Evolutionary conservation across 768 basidiomycete genomes (phyloP).

Genomic region (Cyclocybe aegerita): DNA sequence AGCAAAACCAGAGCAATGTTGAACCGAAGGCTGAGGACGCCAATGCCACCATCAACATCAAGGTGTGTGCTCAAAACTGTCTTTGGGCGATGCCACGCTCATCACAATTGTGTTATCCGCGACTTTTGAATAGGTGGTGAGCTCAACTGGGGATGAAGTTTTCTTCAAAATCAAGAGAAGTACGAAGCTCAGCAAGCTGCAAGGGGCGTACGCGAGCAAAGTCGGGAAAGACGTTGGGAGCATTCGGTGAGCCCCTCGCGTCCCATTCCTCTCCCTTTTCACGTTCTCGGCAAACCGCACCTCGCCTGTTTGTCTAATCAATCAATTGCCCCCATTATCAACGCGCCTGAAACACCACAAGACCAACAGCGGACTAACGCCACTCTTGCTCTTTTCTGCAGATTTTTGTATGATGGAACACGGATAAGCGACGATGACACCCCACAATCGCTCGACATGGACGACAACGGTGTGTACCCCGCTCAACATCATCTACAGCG

Average conservation of each 20-base stretch:
- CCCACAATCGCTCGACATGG: constrained; percentile 82
- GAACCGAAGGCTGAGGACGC: constrained; percentile 58
- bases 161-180: constrained; percentile 97
- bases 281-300: constrained; percentile 3
- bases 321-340: constrained; percentile 1
- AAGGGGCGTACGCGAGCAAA: constrained; percentile 89
- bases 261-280: constrained; percentile 1
- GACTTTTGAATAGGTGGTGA: constrained; percentile 56
- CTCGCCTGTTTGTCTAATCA: neutral
- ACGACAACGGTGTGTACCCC: constrained; percentile 69
- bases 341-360: constrained; percentile 5
- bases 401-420: constrained; percentile 88
- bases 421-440: constrained; percentile 91
- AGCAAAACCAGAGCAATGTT: constrained; percentile 37
- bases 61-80: constrained; percentile 39
- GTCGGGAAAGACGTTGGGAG: constrained; percentile 87
- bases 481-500: neutral
- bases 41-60: constrained; percentile 74
- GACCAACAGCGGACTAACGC: neutral
- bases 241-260: constrained; percentile 67
- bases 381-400: constrained; percentile 25
- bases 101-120: constrained; percentile 7
- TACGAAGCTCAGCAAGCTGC: constrained; percentile 90
- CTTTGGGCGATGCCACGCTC: neutral
- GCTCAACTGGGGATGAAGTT: constrained; percentile 79